Base-by-base conservation (phyloP, 1,284 basidiomycete species). In the Ustilago vetiveriae region DNA sequence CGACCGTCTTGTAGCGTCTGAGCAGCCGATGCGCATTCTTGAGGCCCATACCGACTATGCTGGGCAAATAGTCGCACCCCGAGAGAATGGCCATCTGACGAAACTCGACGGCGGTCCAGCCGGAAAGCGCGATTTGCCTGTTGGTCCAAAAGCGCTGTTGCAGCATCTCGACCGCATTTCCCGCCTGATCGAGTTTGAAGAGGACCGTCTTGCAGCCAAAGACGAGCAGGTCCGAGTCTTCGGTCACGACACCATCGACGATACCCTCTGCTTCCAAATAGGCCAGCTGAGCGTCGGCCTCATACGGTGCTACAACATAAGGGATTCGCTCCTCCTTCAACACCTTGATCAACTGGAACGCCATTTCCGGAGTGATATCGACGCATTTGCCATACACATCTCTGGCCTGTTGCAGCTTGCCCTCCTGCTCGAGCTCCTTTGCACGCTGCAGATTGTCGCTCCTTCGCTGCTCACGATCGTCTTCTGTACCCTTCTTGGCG, bases 311-410 rank as follows among this genome's bases (percentile, higher is more conserved):
- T 6, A 98, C 96, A 23, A 98, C 85, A 80, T 96, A 98, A 22
- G 69, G 54, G 8, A 82, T 72, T 14, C 37, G 46, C 8, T 75
- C 53, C 10, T 60, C 19, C 19, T 59, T 57, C 19, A 82, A 55
- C 74, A 89, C 93, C 87, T 98, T 97, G 85, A 98, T 98, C 66
- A 98, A 85, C 83, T 98, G 95, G 80, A 88, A 94, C 6, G 96
- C 96, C 92, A 98, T 95, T 81, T 94, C 89, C 2, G 96, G 95
- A 3, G 93, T 97, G 44, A 99, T 91, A 73, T 99, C 96, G 47
- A 98, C 84, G 74, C 91, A 93, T 82, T 96, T 96, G 64, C 90
- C 87, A 81, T 92, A 98, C 78, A 85, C 87, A 21, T 98, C 94
- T 21, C 93, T 86, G 11, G 96, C 96, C 75, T 92, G 89, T 29